Evolutionary conservation across 345 rosid species (phyloP), one percentile per base, ranked within the genome.

Genomic region (Populus pruinosa): DNA sequence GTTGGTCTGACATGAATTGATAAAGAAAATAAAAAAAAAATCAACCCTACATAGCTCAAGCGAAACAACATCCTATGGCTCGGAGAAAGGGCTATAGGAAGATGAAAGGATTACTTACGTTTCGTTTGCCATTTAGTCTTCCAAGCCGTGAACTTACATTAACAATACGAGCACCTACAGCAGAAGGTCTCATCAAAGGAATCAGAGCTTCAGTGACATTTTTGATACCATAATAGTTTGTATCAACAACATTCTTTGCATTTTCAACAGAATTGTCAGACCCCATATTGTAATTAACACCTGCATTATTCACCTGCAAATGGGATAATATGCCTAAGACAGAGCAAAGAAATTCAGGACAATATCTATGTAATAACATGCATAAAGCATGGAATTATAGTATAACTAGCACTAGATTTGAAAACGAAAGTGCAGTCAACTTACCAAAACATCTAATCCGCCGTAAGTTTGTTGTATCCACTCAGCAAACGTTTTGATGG

Each of bases 301-400:
- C 99, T 12, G 99, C 99, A 82, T 96, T 96, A 77, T 96, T 96
- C 62, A 96, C 91, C 99, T 96, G 80, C 83, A 82, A 59, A 53
- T 73, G 55, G 67, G 3, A 73, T 12, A 79, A 33, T 44, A 56
- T 36, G 67, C 78, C 21, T 39, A 35, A 73, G 76, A 75, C 56
- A 64, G 70, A 71, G 12, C 68, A 80, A 50, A 38, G 39, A 63
- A 80, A 29, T 53, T 29, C 69, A 27, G 59, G 43, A 27, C 36
- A 64, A 50, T 20, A 6, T 16, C 72, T 2, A 35, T 9, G 36
- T 44, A 16, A 20, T 11, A 65, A 4, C 12, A 66, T 20, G 49
- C 49, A 67, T 5, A 35, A 53, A 8, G 23, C 29, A 25, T 47
- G 27, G 20, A 50, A 67, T 36, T 17, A 66, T 27, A 50, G 38